A percentile compares a stretch with the other conserved stretches of the same genome.
Conservation (phyloP, 768 basidiomycete species). For the Mycena rebaudengoi region DNA sequence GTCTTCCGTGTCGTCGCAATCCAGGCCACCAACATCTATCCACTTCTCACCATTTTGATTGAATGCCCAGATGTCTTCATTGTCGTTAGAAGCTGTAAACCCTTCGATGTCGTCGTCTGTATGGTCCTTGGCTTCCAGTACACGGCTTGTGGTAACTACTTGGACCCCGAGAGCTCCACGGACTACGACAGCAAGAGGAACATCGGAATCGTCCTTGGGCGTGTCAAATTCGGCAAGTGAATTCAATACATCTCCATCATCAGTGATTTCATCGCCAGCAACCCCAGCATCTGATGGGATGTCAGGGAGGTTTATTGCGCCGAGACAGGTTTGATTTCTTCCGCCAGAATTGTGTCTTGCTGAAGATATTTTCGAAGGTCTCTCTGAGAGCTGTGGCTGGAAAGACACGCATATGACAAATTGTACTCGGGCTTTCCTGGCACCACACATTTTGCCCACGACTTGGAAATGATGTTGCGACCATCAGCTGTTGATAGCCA, state of each 20-base stretch:
- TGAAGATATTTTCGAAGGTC: not conserved
- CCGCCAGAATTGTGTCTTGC: not conserved
- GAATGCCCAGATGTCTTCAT: not conserved
- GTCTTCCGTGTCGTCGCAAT: too few species aligned
- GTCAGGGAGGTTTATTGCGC: not conserved
- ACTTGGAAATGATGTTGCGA: slow-evolving; percentile 13
- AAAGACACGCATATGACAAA: not conserved
- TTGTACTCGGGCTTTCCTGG: not conserved
- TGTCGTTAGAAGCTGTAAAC: not conserved
- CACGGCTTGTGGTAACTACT: too few species aligned
- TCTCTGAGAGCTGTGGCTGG: not conserved
- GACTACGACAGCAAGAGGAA: too few species aligned
- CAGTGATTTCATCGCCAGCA: not conserved
- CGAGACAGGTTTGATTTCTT: not conserved
- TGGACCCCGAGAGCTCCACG: too few species aligned
- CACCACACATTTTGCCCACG: not conserved
- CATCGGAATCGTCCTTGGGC: not conserved
- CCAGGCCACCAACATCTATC: too few species aligned
- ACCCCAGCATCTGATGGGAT: not conserved
- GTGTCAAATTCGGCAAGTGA: too few species aligned
- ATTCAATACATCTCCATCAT: not conserved
- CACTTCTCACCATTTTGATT: not conserved
- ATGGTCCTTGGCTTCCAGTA: not conserved
- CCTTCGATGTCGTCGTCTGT: not conserved
- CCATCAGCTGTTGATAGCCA: slow-evolving; percentile 21